Conservation (phyloP, 768 basidiomycete species). For the Suillus subalutaceus region DNA sequence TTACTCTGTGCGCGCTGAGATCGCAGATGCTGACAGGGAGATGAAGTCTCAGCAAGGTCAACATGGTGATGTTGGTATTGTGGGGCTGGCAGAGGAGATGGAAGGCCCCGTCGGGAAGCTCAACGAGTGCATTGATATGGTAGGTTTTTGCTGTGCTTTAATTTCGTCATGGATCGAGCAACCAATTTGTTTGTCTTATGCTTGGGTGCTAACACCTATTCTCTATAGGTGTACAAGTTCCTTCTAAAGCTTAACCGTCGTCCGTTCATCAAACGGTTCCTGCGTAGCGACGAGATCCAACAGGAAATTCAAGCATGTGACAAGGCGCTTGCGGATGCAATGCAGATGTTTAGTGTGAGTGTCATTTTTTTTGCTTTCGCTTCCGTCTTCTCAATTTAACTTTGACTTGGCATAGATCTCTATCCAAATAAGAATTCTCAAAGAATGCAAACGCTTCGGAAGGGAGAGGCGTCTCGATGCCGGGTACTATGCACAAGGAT, state of each 20-base stretch:
- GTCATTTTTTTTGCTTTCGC: slow-evolving; percentile 14
- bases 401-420: neutral
- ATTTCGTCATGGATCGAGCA: neutral
- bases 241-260: slow-evolving; percentile 61
- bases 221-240: slow-evolving; percentile 49
- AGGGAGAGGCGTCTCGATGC: neutral
- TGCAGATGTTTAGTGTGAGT: slow-evolving; percentile 57
- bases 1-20: slow-evolving; percentile 62
- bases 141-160: slow-evolving; percentile 28
- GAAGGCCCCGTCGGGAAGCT: slow-evolving; percentile 52
- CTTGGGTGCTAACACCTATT: neutral
- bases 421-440: neutral
- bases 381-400: neutral
- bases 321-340: slow-evolving; percentile 53
- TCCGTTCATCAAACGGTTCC: slow-evolving; percentile 78
- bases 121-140: slow-evolving; percentile 43
- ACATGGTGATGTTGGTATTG: slow-evolving; percentile 16
- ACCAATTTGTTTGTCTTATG: neutral
- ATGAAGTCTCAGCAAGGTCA: neutral
- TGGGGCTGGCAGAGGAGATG: slow-evolving; percentile 49
- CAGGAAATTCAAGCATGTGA: slow-evolving; percentile 55
- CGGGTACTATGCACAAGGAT: neutral
- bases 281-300: slow-evolving; percentile 71
- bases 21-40: slow-evolving; percentile 53
- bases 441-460: neutral